Evolutionary conservation across 768 basidiomycete genomes (phyloP).

Genomic region (Suillus occidentalis): DNA sequence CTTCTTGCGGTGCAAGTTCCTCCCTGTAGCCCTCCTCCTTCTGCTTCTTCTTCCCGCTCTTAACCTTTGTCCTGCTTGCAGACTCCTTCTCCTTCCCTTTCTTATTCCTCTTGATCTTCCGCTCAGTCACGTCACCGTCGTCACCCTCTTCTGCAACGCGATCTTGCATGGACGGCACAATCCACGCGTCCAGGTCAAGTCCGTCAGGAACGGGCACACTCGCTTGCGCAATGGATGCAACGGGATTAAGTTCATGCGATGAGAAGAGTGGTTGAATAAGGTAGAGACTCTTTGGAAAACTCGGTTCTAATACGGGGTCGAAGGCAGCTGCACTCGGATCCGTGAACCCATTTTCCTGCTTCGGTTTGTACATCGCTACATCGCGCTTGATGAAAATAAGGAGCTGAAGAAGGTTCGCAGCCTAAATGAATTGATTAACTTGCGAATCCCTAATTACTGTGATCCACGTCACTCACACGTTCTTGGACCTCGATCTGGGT

Average conservation of each 20-base stretch:
- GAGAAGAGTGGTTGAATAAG: conserved; percentile 81
- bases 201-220: conserved; percentile 82
- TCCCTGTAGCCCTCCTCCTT: conserved; percentile 23
- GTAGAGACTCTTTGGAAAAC: conserved; percentile 87
- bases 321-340: conserved; percentile 40
- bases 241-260: conserved; percentile 80
- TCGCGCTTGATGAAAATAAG: conserved; percentile 78
- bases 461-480: conserved; percentile 53
- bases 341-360: conserved; percentile 34
- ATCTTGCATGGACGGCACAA: conserved; percentile 60
- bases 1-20: conserved; percentile 40
- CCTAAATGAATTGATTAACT: conserved; percentile 42
- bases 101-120: conserved; percentile 43
- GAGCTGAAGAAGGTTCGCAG: conserved; percentile 76
- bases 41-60: conserved; percentile 48
- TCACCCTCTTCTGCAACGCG: conserved; percentile 29
- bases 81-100: conserved; percentile 48
- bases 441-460: background rate
- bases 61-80: conserved; percentile 27
- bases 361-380: conserved; percentile 54
- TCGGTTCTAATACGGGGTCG: conserved; percentile 41
- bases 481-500: conserved; percentile 90
- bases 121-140: conserved; percentile 36
- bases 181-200: conserved; percentile 83
- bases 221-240: conserved; percentile 76